Evolutionary conservation across 805 yeast species (phyloP), one percentile per base, ranked within the genome.

Genomic region (Alloascoidea hylecoeti): DNA sequence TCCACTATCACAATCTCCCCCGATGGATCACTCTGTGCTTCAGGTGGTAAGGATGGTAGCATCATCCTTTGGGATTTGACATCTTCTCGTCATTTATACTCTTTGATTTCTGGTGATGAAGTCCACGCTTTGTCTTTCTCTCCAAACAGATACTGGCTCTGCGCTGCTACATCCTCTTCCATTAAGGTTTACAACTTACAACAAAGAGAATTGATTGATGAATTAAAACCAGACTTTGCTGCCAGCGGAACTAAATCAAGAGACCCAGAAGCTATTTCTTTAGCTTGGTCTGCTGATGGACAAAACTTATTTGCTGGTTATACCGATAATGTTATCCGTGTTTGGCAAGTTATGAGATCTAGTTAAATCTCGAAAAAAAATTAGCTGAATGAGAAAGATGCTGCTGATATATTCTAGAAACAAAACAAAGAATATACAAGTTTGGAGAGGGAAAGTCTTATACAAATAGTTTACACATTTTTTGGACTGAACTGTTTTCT

Each of bases 101-200:
- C 95, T 60, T 77, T 92, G 66, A 71, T 75, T 58, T 89, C 95
- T 57, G 85, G 92, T 66, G 92, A 89, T 62, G 97, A 89, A 76
- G 86, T 92, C 56, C 84, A 84, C 69, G 94, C 96, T 64, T 77
- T 92, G 64, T 95, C 96, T 57, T 92, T 92, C 95, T 89, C 97
- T 66, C 98, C 99, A 72, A 84, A 84, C 94, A 88, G 98, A 81
- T 92, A 84, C 94, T 92, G 98, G 98, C 82, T 92, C 68, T 89
- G 95, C 65, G 98, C 97, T 71, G 97, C 98, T 62, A 92, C 99
- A 57, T 72, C 96, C 51, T 71, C 95, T 53, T 92, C 96, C 61
- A 85, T 92, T 76, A 89, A 88, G 83, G 79, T 92, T 77, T 92
- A 78, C 84, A 84, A 88, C 80, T 79, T 92, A 67, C 92, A 86